Conservation (phyloP, 257 asterid genomes). For the Solanum commersonii region DNA sequence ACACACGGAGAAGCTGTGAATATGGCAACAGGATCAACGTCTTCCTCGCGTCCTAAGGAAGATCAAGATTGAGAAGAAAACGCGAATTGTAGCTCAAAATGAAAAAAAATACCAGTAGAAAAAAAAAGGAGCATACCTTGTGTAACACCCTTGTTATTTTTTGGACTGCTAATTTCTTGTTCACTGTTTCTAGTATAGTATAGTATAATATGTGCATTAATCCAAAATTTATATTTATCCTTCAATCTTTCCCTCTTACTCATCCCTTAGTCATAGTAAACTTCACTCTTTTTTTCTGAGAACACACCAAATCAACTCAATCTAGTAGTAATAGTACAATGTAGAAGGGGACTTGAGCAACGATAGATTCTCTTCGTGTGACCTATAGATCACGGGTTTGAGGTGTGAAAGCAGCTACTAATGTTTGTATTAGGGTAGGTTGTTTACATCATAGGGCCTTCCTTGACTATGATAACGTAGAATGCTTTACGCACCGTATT, state of each 20-base stretch:
- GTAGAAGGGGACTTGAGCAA: background rate
- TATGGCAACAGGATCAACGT: slow-evolving; percentile 45
- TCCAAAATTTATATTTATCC: slow-evolving; percentile 5
- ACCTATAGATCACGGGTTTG: background rate
- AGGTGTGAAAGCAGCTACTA: fast-evolving
- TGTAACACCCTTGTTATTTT: slow-evolving; percentile 16
- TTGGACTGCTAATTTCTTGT: slow-evolving; percentile 23
- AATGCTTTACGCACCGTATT: background rate
- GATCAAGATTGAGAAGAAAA: slow-evolving; percentile 10
- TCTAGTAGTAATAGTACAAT: background rate
- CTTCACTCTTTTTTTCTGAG: background rate
- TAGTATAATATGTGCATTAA: slow-evolving; percentile 34
- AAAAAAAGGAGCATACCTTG: slow-evolving; percentile 2
- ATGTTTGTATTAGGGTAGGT: background rate
- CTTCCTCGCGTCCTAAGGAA: slow-evolving; percentile 28
- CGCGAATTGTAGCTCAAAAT: background rate
- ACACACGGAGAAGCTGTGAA: slow-evolving; percentile 53
- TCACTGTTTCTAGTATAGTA: slow-evolving; percentile 20
- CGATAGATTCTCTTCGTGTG: too few species aligned
- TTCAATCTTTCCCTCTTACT: background rate
- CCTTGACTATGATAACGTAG: background rate
- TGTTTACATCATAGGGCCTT: background rate
- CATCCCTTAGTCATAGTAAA: background rate
- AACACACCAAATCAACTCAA: background rate
- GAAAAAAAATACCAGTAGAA: background rate